Percentiles rank a stretch among this genome's conserved stretches.
phyloP scores from a whole-genome alignment of 2,329 filamentous ascomycete species.

The Plenodomus biglobosus region DNA sequence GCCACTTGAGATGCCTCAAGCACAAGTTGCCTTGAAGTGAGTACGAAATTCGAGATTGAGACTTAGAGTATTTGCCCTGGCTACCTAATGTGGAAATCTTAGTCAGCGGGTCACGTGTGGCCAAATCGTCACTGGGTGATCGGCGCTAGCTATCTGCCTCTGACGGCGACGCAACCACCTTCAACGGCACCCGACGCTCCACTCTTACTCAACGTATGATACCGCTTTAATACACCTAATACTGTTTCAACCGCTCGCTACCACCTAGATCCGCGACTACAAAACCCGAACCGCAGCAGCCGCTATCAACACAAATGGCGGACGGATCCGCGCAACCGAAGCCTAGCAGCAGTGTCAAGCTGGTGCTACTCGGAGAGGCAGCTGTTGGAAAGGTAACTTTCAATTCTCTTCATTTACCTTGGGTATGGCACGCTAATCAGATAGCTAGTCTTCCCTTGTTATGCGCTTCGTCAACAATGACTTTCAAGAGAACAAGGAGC shows the following conservation, averaged over 20 bases:
- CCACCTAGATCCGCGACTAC: not conserved
- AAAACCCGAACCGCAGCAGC: slow-evolving; percentile 3
- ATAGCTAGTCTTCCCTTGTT: slow-evolving; percentile 81
- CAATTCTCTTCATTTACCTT: not conserved
- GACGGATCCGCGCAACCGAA: slow-evolving; percentile 73
- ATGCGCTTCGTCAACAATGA: slow-evolving; percentile 99
- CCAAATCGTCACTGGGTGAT: slow-evolving; percentile 19
- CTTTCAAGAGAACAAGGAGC: slow-evolving; percentile 99
- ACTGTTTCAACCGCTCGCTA: not conserved
- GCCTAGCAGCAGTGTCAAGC: slow-evolving; percentile 99
- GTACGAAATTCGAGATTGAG: too few relatives aligned
- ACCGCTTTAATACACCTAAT: not conserved
- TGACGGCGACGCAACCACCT: slow-evolving; percentile 3
- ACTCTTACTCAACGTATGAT: not conserved
- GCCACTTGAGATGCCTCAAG: too few relatives aligned
- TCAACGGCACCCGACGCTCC: not conserved
- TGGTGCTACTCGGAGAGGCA: slow-evolving; percentile 94
- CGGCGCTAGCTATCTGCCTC: slow-evolving; percentile 16
- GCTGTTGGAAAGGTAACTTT: slow-evolving; percentile 88
- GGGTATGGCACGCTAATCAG: slow-evolving; percentile 2
- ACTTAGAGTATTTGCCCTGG: too few relatives aligned
- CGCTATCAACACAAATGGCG: slow-evolving; percentile 59
- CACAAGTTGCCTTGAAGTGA: too few relatives aligned
- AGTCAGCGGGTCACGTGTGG: slow-evolving; percentile 15
- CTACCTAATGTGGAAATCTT: not conserved